Conservation (phyloP, 177 flowering plant genomes). For the Vitis hybrid region DNA sequence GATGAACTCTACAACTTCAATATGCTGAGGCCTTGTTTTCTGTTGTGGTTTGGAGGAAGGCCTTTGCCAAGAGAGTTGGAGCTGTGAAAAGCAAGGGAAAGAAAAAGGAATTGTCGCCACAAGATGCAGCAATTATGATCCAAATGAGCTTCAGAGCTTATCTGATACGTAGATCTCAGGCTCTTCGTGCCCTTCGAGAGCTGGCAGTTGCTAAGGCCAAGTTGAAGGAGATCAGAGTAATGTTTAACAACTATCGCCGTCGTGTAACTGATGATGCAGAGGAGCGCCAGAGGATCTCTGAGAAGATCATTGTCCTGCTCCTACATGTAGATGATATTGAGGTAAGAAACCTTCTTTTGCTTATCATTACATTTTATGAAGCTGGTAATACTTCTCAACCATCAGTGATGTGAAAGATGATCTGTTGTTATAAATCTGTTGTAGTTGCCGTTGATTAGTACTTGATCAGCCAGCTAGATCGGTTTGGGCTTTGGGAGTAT, state of each 20-base stretch:
- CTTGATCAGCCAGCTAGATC: not conserved
- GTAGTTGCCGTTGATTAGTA: too few relatives aligned
- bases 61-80: slow-evolving; percentile 62
- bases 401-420: too few relatives aligned
- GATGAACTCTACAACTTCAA: not conserved
- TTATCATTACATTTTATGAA: not conserved
- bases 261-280: slow-evolving; percentile 61
- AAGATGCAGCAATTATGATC: slow-evolving; percentile 84
- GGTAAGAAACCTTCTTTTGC: slow-evolving; percentile 38
- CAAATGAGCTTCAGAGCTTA: slow-evolving; percentile 77
- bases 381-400: too few relatives aligned
- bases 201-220: slow-evolving; percentile 84
- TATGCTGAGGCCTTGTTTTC: not conserved
- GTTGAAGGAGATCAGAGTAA: slow-evolving; percentile 79
- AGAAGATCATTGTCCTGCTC: slow-evolving; percentile 85
- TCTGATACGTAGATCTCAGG: slow-evolving; percentile 81
- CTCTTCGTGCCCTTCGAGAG: slow-evolving; percentile 77
- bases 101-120: slow-evolving; percentile 73
- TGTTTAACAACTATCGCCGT: slow-evolving; percentile 76
- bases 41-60: slow-evolving; percentile 35
- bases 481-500: not conserved
- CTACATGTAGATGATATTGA: slow-evolving; percentile 92
- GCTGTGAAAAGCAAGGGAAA: slow-evolving; percentile 57
- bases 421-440: too few relatives aligned
- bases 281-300: slow-evolving; percentile 88